phyloP scores from a whole-genome alignment of 2,329 filamentous ascomycete species.

The Apiospora marii region DNA sequence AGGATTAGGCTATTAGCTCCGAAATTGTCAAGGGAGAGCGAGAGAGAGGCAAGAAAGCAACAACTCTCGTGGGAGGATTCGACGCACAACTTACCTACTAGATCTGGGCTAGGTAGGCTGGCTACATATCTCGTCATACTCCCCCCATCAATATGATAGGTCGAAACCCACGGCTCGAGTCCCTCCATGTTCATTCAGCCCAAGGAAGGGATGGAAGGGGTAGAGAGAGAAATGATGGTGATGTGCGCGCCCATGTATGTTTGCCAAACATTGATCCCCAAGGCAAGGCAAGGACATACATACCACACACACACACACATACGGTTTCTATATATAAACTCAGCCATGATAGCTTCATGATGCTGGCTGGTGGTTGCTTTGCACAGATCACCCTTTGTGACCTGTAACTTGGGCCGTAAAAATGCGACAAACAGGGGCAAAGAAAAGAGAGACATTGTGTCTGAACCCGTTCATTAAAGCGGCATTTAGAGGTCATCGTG shows the following conservation, averaged over 20 bases:
- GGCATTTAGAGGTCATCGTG: conserved; percentile 1
- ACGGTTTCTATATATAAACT: conserved; percentile 8
- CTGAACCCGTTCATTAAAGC: conserved; percentile 1
- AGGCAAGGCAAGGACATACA: not conserved
- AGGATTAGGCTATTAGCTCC: conserved; percentile 17
- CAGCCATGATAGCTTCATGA: conserved; percentile 21
- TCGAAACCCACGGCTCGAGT: not conserved
- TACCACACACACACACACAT: not conserved
- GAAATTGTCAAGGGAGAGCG: conserved; percentile 9
- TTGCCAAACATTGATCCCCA: not conserved
- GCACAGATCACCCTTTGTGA: conserved; percentile 10
- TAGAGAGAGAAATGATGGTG: not conserved
- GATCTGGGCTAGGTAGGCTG: conserved; percentile 13
- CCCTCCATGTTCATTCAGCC: not conserved
- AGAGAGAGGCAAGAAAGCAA: not conserved
- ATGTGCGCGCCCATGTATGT: conserved; percentile 14
- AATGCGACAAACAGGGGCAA: not conserved
- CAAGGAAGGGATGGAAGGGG: not conserved
- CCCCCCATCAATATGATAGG: conserved; percentile 1
- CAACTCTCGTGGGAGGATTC: conserved; percentile 3
- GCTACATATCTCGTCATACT: conserved; percentile 19
- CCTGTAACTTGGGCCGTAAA: conserved; percentile 13
- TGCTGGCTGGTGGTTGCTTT: conserved; percentile 2
- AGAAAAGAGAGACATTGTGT: not conserved
- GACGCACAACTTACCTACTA: not conserved